Evolutionary conservation across 129 eudicot species (phyloP).

Genomic region (Silybum marianum): DNA sequence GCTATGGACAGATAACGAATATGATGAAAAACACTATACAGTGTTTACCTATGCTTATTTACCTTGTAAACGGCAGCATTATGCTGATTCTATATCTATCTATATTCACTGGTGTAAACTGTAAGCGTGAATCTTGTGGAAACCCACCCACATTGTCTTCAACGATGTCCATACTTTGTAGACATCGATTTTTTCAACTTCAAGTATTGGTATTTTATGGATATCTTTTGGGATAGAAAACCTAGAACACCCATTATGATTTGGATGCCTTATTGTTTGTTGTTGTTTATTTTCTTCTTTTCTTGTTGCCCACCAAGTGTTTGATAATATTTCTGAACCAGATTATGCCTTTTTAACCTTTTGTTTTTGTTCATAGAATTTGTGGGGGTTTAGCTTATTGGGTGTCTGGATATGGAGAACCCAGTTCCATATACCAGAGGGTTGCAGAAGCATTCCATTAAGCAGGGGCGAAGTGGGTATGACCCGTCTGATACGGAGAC

Average conservation of each 20-base stretch:
- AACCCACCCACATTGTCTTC: conserved; percentile 48
- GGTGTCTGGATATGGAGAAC: conserved; percentile 45
- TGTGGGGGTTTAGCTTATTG: background rate
- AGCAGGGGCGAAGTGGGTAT: conserved; percentile 61
- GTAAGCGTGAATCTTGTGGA: conserved; percentile 35
- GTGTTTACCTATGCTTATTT: background rate
- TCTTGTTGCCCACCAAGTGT: conserved; percentile 18
- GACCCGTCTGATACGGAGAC: conserved; percentile 81
- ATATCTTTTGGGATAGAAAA: conserved; percentile 19
- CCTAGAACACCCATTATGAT: conserved; percentile 3
- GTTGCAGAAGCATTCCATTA: conserved; percentile 33
- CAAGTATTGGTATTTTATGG: conserved; percentile 28
- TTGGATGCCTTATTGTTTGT: conserved; percentile 10
- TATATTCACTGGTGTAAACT: conserved; percentile 26
- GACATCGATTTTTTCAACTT: conserved; percentile 35
- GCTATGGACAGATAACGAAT: conserved; percentile 21
- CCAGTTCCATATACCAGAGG: conserved; percentile 40
- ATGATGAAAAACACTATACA: background rate
- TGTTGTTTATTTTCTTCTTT: conserved; percentile 4
- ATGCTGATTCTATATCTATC: conserved; percentile 3
- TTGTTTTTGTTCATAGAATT: conserved; percentile 4
- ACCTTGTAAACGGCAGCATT: conserved; percentile 39
- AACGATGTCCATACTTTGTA: conserved; percentile 52
- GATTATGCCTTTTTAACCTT: conserved; percentile 19
- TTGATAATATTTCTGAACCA: conserved; percentile 36